Evolutionary conservation across 2,329 filamentous ascomycete species (phyloP).

Genomic region (Rosellinia necatrix): DNA sequence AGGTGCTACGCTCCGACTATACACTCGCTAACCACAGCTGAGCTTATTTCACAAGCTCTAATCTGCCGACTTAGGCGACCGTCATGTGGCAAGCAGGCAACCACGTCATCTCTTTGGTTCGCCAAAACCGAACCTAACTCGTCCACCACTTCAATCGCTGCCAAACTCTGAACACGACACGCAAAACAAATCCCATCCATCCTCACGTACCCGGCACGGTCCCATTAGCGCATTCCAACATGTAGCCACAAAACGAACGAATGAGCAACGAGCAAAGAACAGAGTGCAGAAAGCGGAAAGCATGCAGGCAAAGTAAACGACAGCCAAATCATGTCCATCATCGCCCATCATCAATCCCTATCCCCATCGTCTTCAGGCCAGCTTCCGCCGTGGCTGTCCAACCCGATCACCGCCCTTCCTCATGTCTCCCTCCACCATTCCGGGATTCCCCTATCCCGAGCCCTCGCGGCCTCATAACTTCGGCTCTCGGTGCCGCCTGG

Average conservation of each 20-base stretch:
- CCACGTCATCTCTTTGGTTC: constrained; percentile 22
- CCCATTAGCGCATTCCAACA: neutral
- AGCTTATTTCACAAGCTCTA: too few relatives aligned
- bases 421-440: constrained; percentile 34
- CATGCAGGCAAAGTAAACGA: constrained; percentile 2
- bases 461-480: constrained; percentile 56
- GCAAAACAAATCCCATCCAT: neutral
- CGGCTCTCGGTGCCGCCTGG: constrained; percentile 62
- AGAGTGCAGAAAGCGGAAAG: too few relatives aligned
- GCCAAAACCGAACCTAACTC: neutral
- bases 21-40: too few relatives aligned
- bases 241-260: constrained; percentile 4
- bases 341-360: neutral
- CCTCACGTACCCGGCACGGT: neutral
- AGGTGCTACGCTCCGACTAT: too few relatives aligned
- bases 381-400: constrained; percentile 14
- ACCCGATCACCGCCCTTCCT: constrained; percentile 6
- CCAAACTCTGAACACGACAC: neutral
- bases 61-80: neutral
- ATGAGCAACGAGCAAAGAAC: too few relatives aligned
- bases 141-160: neutral
- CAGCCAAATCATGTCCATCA: constrained; percentile 17
- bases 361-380: neutral
- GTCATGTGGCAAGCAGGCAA: constrained; percentile 1
- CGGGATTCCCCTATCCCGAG: constrained; percentile 28